A percentile compares a stretch with the other conserved stretches of the same genome.
Conservation (phyloP, 1,139 yeast genomes). For the Candida neerlandica region DNA sequence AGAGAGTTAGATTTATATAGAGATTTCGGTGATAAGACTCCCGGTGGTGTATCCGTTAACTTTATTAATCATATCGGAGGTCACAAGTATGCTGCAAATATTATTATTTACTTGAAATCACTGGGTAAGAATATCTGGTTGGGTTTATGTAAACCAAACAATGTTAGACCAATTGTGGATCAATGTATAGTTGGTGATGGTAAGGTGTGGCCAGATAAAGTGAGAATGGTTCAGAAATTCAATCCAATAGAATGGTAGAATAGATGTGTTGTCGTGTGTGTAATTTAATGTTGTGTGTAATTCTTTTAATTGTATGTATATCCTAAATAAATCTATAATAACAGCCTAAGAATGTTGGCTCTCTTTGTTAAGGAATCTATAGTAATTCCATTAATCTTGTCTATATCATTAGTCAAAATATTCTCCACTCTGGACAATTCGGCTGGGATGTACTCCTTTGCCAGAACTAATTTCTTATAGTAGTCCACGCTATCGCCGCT, state of each 20-base stretch:
- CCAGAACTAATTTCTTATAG: constrained; percentile 54
- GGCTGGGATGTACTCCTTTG: constrained; percentile 30
- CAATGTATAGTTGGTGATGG: constrained; percentile 68
- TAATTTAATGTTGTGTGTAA: not conserved
- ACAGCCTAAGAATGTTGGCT: constrained; percentile 47
- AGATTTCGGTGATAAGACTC: constrained; percentile 71
- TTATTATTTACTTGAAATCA: constrained; percentile 63
- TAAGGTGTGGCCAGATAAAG: constrained; percentile 69
- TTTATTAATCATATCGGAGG: constrained; percentile 92
- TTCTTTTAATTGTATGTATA: not conserved
- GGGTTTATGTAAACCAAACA: constrained; percentile 80
- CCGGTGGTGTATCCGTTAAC: constrained; percentile 71
- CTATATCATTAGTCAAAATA: constrained; percentile 42
- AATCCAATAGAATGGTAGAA: constrained; percentile 56
- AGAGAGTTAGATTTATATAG: constrained; percentile 71
- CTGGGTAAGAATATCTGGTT: constrained; percentile 85
- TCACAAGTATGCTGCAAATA: constrained; percentile 91
- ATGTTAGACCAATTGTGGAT: constrained; percentile 72
- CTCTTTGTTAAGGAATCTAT: constrained; percentile 51
- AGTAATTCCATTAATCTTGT: constrained; percentile 33
- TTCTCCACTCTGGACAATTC: constrained; percentile 56
- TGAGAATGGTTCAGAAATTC: constrained; percentile 63
- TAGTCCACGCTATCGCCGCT: constrained; percentile 24
- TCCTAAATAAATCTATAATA: constrained; percentile 27
- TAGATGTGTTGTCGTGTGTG: not conserved